Conservation (phyloP, 2,329 filamentous ascomycete species). For the Niveomyces coronatus region DNA sequence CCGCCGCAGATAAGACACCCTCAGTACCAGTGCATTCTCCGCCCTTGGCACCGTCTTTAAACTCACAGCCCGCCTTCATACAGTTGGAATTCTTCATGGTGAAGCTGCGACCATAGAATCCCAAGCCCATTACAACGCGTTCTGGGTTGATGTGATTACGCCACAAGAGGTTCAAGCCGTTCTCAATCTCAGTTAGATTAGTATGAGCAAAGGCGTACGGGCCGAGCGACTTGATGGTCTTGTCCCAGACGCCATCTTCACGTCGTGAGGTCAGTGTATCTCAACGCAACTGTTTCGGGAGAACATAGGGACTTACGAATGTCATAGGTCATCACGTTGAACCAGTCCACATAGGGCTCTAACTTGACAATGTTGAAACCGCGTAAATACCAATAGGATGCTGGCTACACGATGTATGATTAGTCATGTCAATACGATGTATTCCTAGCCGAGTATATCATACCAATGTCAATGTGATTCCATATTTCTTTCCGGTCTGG, state of each 20-base stretch:
- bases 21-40: slow-evolving; percentile 20
- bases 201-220: slow-evolving; percentile 24
- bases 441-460: too few relatives aligned
- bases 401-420: too few relatives aligned
- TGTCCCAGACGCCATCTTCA: slow-evolving; percentile 30
- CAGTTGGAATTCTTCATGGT: slow-evolving; percentile 16
- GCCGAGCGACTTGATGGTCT: slow-evolving; percentile 17
- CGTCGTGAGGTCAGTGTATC: neutral
- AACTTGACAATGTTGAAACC: too few relatives aligned
- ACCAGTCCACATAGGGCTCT: too few relatives aligned
- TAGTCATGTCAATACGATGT: too few relatives aligned
- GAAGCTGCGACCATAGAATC: slow-evolving; percentile 33
- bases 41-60: slow-evolving; percentile 15
- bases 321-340: too few relatives aligned
- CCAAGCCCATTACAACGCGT: slow-evolving; percentile 33
- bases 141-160: slow-evolving; percentile 30
- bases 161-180: slow-evolving; percentile 36
- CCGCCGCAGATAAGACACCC: slow-evolving; percentile 21
- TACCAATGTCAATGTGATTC: too few relatives aligned
- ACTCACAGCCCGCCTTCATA: slow-evolving; percentile 19
- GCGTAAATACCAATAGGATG: too few relatives aligned
- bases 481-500: too few relatives aligned
- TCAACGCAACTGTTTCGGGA: neutral
- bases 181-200: slow-evolving; percentile 27
- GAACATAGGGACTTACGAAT: too few relatives aligned